A percentile compares a stretch with the other conserved stretches of the same genome.
Conservation (phyloP, 208 protist species). For the Crithidia sp. region DNA sequence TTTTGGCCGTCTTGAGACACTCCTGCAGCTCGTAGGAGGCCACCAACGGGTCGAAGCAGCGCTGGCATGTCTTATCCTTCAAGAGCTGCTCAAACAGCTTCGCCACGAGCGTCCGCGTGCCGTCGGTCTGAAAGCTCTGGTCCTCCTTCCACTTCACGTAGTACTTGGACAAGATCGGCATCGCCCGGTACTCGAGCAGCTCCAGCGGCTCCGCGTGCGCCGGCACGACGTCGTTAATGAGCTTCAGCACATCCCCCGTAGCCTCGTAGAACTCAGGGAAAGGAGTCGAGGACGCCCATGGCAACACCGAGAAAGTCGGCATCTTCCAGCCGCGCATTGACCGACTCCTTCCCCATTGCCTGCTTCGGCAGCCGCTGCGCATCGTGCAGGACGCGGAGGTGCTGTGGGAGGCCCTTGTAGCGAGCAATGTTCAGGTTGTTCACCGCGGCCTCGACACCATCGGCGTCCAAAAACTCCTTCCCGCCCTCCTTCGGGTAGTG, state of each 20-base stretch:
- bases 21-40: conserved; percentile 87
- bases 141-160: conserved; percentile 87
- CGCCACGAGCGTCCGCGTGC: conserved; percentile 59
- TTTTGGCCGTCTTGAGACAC: conserved; percentile 70
- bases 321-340: conserved; percentile 67
- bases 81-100: conserved; percentile 77
- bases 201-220: conserved; percentile 64
- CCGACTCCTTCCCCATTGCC: conserved; percentile 35
- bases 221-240: conserved; percentile 67
- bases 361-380: conserved; percentile 63
- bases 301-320: conserved; percentile 83
- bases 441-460: conserved; percentile 77
- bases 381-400: conserved; percentile 86
- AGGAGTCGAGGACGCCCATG: conserved; percentile 81
- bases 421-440: conserved; percentile 83
- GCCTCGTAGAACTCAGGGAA: conserved; percentile 90
- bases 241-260: conserved; percentile 56
- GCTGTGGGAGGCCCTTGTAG: conserved; percentile 91
- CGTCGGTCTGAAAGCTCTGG: conserved; percentile 76
- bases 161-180: conserved; percentile 88
- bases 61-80: conserved; percentile 79
- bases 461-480: conserved; percentile 78
- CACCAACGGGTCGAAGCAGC: conserved; percentile 81
- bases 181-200: conserved; percentile 84
- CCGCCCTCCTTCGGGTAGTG: conserved; percentile 83